Evolutionary conservation across 2,329 filamentous ascomycete species (phyloP), one percentile per base, ranked within the genome.

Genomic region (Madurella fahalii): DNA sequence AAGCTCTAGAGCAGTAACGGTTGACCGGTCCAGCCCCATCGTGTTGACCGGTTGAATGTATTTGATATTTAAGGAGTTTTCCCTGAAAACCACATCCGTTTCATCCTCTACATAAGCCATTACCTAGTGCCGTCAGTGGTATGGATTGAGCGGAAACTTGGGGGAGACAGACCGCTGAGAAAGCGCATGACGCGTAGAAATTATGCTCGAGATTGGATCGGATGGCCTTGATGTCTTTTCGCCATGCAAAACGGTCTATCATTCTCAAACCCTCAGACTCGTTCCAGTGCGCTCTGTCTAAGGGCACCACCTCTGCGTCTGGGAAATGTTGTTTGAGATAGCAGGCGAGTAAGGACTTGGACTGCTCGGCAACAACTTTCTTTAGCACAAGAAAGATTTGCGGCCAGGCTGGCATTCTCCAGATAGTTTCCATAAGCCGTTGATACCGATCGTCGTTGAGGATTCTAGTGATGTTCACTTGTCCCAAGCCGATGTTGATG

Each of bases 11-110:
- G 90, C 90, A 39, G 86, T 81, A 30, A 96, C 90, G 0, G 92
- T 95, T 0, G 90, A 87, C 2, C 94, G 79, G 64, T 96, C 93
- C 63, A 97, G 95, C 82, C 95, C 90, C 92, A 97, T 96, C 0
- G 90, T 89, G 20, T 93, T 89, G 66, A 95, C 89, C 0, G 90
- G 91, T 1, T 91, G 87, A 64, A 93, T 86, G 62, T 95, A 96
- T 59, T 84, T 86, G 65, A 97, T 87, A 3, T 90, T 84, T 32
- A 97, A 79, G 17, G 92, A 92, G 67, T 94, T 86, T n/a, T 80
- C 77, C 3, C 84, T 78, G 66, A 96, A 94, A 0, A 79, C 82
- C 56, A 86, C 78, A 4, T 77, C 77, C 57, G 90, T 78, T 7
- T 84, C 82, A 1, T 86, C 71, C 54, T 95, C 88, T 45, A 95